Evolutionary conservation across 345 rosid genomes (phyloP), one percentile per base, ranked within the genome.

Genomic region (Populus tremula): DNA sequence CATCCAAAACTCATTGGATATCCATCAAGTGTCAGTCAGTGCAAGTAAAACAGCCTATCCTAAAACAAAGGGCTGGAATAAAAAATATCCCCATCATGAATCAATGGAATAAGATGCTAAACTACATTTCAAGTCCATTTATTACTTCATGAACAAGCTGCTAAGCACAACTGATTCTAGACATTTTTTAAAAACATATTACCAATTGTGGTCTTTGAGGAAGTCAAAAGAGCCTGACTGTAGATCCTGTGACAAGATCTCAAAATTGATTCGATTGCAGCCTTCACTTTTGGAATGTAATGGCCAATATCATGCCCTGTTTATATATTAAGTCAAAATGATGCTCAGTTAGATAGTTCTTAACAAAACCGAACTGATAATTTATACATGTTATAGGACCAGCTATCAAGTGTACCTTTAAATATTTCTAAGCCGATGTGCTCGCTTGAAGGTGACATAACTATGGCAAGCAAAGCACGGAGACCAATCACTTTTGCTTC

Each of bases 401-500:
- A 61, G 47, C 53, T 45, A 80, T 71, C 73, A 29, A 70, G 77
- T 76, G 77, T 76, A 96, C 99, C 96, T 85, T 88, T 89, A 85
- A 93, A 96, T 76, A 93, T 89, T 86, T 93, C 97, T 90, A 93
- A 87, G 80, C 98, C 98, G 65, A 84, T 86, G 83, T 93, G 87
- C 87, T 87, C 91, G 84, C 95, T 89, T 77, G 98, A 87, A 77
- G 96, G 97, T 50, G 94, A 87, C 98, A 91, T 91, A 76, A 92
- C 97, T 49, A 96, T 93, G 41, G 94, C 93, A 89, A 93, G 97
- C 81, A 96, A 88, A 86, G 99, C 92, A 75, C 97, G 96, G 36
- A 96, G 95, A 75, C 97, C 99, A 82, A 96, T 91, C 79, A 96
- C 97, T 85, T 93, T 96, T 69, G 98, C 98, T 84, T 96, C 99